Conservation (phyloP, 352 stramenopile species). For the Pythium aquatile region DNA sequence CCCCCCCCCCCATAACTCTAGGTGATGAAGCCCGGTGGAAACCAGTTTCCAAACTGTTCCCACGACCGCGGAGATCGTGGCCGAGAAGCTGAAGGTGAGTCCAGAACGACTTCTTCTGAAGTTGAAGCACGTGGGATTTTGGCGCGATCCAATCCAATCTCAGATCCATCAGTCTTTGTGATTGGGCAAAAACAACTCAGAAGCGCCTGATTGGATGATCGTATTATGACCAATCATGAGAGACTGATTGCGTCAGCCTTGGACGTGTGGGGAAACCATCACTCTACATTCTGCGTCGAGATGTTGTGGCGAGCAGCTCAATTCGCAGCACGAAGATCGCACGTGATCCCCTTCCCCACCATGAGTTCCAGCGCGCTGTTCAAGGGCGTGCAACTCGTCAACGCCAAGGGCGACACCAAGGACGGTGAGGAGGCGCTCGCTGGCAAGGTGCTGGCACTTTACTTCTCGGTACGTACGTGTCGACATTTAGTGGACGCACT, state of each 20-base stretch:
- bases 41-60: too few species aligned
- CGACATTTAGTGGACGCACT: neutral
- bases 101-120: conserved; percentile 13
- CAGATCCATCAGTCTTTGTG: neutral
- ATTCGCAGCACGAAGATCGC: too few species aligned
- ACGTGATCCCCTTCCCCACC: neutral
- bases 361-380: conserved; percentile 47
- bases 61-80: too few species aligned
- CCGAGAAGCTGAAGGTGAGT: neutral
- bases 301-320: conserved; percentile 18
- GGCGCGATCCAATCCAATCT: conserved; percentile 8
- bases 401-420: conserved; percentile 47
- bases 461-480: conserved; percentile 64
- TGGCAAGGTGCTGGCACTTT: conserved; percentile 65
- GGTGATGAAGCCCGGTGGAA: neutral
- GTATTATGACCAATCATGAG: neutral
- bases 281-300: conserved; percentile 1
- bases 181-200: conserved; percentile 4
- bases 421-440: conserved; percentile 43
- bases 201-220: neutral
- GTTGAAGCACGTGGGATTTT: conserved; percentile 19
- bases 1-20: too few species aligned
- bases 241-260: conserved; percentile 6
- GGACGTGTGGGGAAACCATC: neutral
- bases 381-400: conserved; percentile 50